Percentiles rank a stretch among this genome's conserved stretches.
These are phyloP conservation scores for Ustilago bromivora DNA, from an alignment of 1,284 basidiomycete genomes.

Conservation along the genomic window DNA sequence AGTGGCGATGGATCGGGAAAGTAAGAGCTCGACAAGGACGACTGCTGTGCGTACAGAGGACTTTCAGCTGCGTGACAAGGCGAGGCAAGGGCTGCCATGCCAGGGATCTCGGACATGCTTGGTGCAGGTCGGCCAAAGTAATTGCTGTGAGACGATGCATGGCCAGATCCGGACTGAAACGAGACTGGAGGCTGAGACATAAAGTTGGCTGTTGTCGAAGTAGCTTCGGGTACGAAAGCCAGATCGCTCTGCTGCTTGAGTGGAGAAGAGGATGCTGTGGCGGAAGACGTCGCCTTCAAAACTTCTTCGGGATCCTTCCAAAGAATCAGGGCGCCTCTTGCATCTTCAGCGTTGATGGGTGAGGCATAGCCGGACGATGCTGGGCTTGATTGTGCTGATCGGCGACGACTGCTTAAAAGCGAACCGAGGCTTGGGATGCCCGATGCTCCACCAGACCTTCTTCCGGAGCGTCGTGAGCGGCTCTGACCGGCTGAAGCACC, in stretches of 20 bases:
- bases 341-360: conserved; percentile 46
- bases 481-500: conserved; percentile 2
- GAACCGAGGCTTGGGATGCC: conserved; percentile 26
- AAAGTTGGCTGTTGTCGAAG: conserved; percentile 13
- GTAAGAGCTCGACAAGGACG: conserved; percentile 49
- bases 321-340: conserved; percentile 38
- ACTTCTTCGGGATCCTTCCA: conserved; percentile 54
- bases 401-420: conserved; percentile 28
- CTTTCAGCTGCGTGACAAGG: conserved; percentile 25
- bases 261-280: conserved; percentile 17
- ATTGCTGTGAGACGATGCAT: neutral
- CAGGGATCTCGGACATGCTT: conserved; percentile 12
- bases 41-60: conserved; percentile 50
- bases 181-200: conserved; percentile 40
- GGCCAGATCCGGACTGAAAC: conserved; percentile 22
- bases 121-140: neutral
- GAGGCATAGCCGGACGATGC: conserved; percentile 47
- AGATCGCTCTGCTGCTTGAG: conserved; percentile 26
- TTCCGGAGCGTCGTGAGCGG: conserved; percentile 30
- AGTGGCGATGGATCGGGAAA: conserved; percentile 35
- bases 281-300: conserved; percentile 16
- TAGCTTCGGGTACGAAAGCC: conserved; percentile 13
- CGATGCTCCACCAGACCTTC: conserved; percentile 25
- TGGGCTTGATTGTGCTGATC: conserved; percentile 42
- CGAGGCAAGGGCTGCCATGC: conserved; percentile 26